phyloP scores from a whole-genome alignment of 1,284 basidiomycete species.

The Ceratobasidium sp. region DNA sequence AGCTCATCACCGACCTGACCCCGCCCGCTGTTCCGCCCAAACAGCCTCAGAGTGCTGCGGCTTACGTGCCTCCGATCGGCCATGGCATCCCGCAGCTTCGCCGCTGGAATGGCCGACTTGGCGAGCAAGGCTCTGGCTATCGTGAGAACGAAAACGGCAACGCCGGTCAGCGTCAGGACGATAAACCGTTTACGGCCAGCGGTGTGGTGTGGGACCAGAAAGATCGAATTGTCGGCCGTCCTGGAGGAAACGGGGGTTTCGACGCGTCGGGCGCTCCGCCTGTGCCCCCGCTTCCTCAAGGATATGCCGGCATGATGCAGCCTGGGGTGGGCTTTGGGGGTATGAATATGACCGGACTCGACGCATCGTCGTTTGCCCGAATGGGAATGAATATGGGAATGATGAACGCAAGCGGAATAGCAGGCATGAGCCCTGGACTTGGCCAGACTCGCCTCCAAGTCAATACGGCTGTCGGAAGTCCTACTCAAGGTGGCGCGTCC shows the following conservation, averaged over 20 bases:
- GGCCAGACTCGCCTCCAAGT: constrained; percentile 21
- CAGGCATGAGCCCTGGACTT: constrained; percentile 14
- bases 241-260: constrained; percentile 48
- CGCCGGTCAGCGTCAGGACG: constrained; percentile 42
- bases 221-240: constrained; percentile 62
- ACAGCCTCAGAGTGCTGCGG: constrained; percentile 57
- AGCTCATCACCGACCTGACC: constrained; percentile 69
- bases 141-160: constrained; percentile 41
- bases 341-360: constrained; percentile 28
- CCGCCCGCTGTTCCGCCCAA: constrained; percentile 55
- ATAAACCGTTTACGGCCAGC: constrained; percentile 56
- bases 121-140: constrained; percentile 47
- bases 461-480: constrained; percentile 25
- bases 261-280: constrained; percentile 58
- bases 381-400: constrained; percentile 34
- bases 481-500: constrained; percentile 53
- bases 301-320: constrained; percentile 65
- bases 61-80: constrained; percentile 59
- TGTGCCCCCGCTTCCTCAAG: constrained; percentile 72
- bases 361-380: constrained; percentile 19
- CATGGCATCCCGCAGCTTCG: constrained; percentile 50
- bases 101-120: constrained; percentile 47
- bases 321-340: constrained; percentile 23
- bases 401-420: constrained; percentile 2
- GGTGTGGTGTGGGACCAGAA: constrained; percentile 66